A percentile compares a stretch with the other conserved stretches of the same genome.
Conservation (phyloP, 352 stramenopile genomes). For the Pythium vanterpoolii region DNA sequence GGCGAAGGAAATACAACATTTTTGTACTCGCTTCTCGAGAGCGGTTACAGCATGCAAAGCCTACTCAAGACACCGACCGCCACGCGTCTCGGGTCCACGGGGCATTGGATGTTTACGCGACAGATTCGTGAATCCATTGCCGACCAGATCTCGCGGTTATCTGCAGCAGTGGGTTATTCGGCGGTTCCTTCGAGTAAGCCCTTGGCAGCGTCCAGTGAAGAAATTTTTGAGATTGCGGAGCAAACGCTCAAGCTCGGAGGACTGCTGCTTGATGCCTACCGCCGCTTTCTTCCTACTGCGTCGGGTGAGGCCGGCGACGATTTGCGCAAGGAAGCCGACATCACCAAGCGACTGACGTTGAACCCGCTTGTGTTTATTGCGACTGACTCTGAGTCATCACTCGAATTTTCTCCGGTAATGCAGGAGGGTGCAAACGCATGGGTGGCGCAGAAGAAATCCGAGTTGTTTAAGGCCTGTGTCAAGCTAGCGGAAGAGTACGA, state of each 20-base stretch:
- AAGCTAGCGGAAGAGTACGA: slow-evolving; percentile 60
- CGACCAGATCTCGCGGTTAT: slow-evolving; percentile 61
- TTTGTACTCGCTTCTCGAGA: slow-evolving; percentile 59
- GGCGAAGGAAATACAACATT: slow-evolving; percentile 62
- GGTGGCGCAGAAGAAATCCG: slow-evolving; percentile 39
- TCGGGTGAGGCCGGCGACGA: slow-evolving; percentile 49
- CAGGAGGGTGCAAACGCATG: slow-evolving; percentile 30
- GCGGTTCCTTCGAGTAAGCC: slow-evolving; percentile 23
- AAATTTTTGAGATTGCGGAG: slow-evolving; percentile 63
- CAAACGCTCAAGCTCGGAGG: slow-evolving; percentile 57
- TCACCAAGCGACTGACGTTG: slow-evolving; percentile 55
- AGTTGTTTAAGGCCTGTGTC: slow-evolving; percentile 56
- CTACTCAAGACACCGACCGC: slow-evolving; percentile 45
- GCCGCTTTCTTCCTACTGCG: slow-evolving; percentile 38
- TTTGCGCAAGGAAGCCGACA: slow-evolving; percentile 52
- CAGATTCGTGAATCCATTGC: slow-evolving; percentile 58
- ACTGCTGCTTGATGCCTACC: slow-evolving; percentile 53
- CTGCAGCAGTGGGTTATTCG: slow-evolving; percentile 47
- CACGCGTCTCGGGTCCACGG: slow-evolving; percentile 27
- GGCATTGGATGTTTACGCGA: slow-evolving; percentile 60
- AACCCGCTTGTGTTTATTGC: slow-evolving; percentile 75
- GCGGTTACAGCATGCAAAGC: slow-evolving; percentile 64
- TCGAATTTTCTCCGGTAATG: slow-evolving; percentile 7
- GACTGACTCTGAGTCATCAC: slow-evolving; percentile 29
- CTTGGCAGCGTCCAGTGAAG: slow-evolving; percentile 46